Evolutionary conservation across 148 eudicot genomes (phyloP).

Genomic region (Silene uniflora): DNA sequence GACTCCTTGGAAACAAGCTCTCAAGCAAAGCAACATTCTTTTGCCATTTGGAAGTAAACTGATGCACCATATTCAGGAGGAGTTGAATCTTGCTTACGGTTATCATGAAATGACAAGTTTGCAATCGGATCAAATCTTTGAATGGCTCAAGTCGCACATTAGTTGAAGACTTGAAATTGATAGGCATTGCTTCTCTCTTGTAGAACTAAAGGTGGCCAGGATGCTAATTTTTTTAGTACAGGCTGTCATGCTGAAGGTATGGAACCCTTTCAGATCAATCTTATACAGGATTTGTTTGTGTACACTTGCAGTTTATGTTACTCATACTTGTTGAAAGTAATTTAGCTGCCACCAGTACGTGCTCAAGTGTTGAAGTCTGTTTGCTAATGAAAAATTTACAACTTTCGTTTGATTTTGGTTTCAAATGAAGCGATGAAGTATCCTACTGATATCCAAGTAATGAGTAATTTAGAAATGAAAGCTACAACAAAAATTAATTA

Average conservation of each 20-base stretch:
- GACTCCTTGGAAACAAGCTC: constrained; percentile 55
- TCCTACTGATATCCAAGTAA: not conserved
- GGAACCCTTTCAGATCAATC: too few species aligned
- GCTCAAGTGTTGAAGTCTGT: too few species aligned
- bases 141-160: constrained; percentile 68
- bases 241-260: too few species aligned
- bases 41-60: constrained; percentile 35
- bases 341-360: too few species aligned
- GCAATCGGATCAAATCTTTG: constrained; percentile 58
- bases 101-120: constrained; percentile 96
- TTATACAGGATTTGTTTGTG: too few species aligned
- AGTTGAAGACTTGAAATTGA: not conserved
- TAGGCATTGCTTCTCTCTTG: too few species aligned
- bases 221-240: too few species aligned
- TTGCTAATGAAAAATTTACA: too few species aligned
- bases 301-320: not conserved
- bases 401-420: not conserved
- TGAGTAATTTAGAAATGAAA: too few species aligned
- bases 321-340: not conserved
- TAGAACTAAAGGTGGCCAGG: too few species aligned
- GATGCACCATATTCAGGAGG: constrained; percentile 65
- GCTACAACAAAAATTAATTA: too few species aligned
- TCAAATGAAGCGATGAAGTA: not conserved
- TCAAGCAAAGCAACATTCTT: constrained; percentile 42
- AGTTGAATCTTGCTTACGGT: constrained; percentile 84